Base-by-base conservation (phyloP, 805 yeast genomes). In the Candida krabiensis region DNA sequence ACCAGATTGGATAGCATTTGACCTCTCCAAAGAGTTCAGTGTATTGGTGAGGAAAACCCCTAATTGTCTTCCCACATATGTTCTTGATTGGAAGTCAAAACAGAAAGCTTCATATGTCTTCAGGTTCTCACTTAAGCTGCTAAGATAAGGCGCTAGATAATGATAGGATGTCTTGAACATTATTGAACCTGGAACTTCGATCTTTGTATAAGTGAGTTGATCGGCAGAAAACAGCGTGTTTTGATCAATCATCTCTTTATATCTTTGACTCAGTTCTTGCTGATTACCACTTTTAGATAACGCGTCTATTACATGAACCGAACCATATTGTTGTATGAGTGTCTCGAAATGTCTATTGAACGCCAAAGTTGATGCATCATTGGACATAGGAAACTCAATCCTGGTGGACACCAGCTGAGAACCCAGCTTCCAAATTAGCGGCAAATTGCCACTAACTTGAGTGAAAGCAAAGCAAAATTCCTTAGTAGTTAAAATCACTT, bases 301-400 rank as follows among this genome's bases (percentile, higher is more conserved):
- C 3, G 77, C 69, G 43, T 75, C 75, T n/a, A 77, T 51, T 9
- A 76, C 63, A 47, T 71, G 74, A 18, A 76, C 62, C 35, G 69
- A 73, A 15, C 79, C 75, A 55, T 66, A 73, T 38, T 76, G 79
- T 22, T 56, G 52, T n/a, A 63, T 58, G 21, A 77, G 49, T 2
- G 52, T 53, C 35, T 75, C 79, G 47, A 77, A 73, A 49, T 76
- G 80, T 27, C 73, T 61, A 16, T 60, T 49, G 37, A 77, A 71
- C 0, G 80, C 77, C 55, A 71, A 75, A 37, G 69, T 73, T 2
- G 79, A 69, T 1, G 80, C 76, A 40, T 76, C 81, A 33, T 67
- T 66, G 1, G 80, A 73, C 34, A 79, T 60, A 2, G 78, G 73
- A 42, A 75, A 71, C 9, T 66, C 64, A 26, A 64, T 64, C 44